Conservation (phyloP, 768 basidiomycete species). For the Phaffia tasmanica region DNA sequence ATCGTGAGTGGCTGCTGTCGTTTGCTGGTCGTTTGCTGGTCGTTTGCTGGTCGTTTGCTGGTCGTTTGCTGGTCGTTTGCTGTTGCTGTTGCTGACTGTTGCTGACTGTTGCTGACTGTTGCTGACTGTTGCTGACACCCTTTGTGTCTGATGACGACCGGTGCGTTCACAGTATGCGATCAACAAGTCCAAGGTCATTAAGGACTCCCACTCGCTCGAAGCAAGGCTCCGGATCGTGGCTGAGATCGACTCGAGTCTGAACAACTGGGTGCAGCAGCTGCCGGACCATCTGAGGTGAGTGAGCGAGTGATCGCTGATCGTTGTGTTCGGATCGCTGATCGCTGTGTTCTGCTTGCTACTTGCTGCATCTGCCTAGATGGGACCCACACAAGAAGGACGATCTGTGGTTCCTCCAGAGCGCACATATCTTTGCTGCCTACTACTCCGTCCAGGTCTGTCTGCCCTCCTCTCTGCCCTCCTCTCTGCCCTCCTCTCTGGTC, state of each 20-base stretch:
- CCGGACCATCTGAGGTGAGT: constrained; percentile 23
- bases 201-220: constrained; percentile 40
- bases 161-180: constrained; percentile 53
- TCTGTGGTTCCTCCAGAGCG: constrained; percentile 51
- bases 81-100: constrained; percentile 2
- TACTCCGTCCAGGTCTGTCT: constrained; percentile 41
- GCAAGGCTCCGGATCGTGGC: constrained; percentile 45
- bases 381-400: constrained; percentile 46
- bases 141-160: constrained; percentile 25
- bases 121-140: neutral
- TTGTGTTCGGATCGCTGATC: neutral
- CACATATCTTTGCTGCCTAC: constrained; percentile 50
- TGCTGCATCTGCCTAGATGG: constrained; percentile 40
- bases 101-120: constrained; percentile 8
- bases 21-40: neutral
- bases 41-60: no score
- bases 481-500: neutral
- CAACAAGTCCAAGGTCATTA: constrained; percentile 46
- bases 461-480: neutral
- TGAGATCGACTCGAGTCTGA: constrained; percentile 58
- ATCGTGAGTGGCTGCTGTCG: constrained; percentile 44
- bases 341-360: neutral
- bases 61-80: neutral
- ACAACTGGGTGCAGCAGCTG: constrained; percentile 49
- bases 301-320: no score